phyloP scores from a whole-genome alignment of 768 basidiomycete genomes.

The Calocybe indica region DNA sequence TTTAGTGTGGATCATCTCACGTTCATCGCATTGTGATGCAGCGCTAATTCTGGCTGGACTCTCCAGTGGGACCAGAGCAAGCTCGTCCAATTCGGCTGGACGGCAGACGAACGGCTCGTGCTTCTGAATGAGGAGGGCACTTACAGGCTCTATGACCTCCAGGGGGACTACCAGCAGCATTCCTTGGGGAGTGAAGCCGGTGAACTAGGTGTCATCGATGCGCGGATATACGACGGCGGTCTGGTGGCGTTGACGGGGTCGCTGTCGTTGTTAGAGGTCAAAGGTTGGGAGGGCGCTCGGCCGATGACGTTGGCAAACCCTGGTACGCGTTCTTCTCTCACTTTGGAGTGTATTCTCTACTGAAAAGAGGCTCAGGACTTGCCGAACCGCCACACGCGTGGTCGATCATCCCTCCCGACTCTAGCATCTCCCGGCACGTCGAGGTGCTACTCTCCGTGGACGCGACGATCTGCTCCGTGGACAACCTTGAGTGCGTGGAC shows the following conservation, averaged over 20 bases:
- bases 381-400: slow-evolving; percentile 77
- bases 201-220: slow-evolving; percentile 81
- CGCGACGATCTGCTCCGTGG: slow-evolving; percentile 75
- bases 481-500: slow-evolving; percentile 85
- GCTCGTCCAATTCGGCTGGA: slow-evolving; percentile 82
- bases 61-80: slow-evolving; percentile 85
- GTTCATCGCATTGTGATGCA: slow-evolving; percentile 4
- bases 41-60: slow-evolving; percentile 12
- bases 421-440: slow-evolving; percentile 83
- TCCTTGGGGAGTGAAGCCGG: slow-evolving; percentile 79
- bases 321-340: slow-evolving; percentile 38
- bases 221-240: slow-evolving; percentile 80
- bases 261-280: slow-evolving; percentile 76
- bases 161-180: slow-evolving; percentile 80
- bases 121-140: slow-evolving; percentile 89
- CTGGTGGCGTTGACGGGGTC: slow-evolving; percentile 80
- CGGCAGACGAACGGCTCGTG: slow-evolving; percentile 71
- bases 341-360: neutral
- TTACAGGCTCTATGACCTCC: slow-evolving; percentile 85
- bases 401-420: slow-evolving; percentile 86
- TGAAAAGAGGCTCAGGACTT: slow-evolving; percentile 42
- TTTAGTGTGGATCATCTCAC: slow-evolving; percentile 61
- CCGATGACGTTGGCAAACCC: slow-evolving; percentile 69
- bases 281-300: slow-evolving; percentile 80
- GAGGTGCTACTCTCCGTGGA: slow-evolving; percentile 85